Evolutionary conservation across 108 stramenopile genomes (phyloP).

Genomic region (Pseudonitzschia pungens): DNA sequence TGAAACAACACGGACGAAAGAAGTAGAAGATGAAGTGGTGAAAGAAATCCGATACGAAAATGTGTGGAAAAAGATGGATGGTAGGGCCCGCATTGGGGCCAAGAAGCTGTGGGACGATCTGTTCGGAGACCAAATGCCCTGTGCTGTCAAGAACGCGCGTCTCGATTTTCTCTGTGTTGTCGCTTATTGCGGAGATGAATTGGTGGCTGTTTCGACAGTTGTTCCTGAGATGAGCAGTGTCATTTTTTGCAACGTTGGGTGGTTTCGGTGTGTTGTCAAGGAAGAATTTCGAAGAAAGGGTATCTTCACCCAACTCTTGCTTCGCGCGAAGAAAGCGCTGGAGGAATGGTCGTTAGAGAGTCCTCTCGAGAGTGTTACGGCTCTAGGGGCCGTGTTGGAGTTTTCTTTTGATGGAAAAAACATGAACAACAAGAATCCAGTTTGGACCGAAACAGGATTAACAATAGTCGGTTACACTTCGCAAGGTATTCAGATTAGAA

Average conservation of each 20-base stretch:
- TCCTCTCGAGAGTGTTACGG: not conserved
- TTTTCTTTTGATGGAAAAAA: not conserved
- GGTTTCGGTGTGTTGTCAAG: not conserved
- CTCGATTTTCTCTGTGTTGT: not conserved
- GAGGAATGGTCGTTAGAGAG: not conserved
- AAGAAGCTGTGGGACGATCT: not conserved
- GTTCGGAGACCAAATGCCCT: not conserved
- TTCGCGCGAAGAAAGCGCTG: not conserved
- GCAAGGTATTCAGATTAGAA: not conserved
- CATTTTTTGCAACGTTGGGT: not conserved
- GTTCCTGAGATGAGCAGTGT: not conserved
- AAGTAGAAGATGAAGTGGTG: not conserved
- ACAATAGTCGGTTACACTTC: not conserved
- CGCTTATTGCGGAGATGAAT: not conserved
- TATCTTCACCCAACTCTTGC: not conserved
- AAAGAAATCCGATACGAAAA: slow-evolving; percentile 1
- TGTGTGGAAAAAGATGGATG: slow-evolving; percentile 4
- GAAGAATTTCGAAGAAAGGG: not conserved
- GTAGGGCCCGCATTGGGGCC: not conserved
- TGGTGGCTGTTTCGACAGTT: not conserved
- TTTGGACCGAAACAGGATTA: not conserved
- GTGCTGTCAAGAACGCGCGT: not conserved
- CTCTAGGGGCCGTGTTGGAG: not conserved
- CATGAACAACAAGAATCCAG: not conserved
- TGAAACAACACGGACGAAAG: not conserved